Base-by-base conservation (phyloP, 1,139 yeast species). In the Diutina mesorugosa region DNA sequence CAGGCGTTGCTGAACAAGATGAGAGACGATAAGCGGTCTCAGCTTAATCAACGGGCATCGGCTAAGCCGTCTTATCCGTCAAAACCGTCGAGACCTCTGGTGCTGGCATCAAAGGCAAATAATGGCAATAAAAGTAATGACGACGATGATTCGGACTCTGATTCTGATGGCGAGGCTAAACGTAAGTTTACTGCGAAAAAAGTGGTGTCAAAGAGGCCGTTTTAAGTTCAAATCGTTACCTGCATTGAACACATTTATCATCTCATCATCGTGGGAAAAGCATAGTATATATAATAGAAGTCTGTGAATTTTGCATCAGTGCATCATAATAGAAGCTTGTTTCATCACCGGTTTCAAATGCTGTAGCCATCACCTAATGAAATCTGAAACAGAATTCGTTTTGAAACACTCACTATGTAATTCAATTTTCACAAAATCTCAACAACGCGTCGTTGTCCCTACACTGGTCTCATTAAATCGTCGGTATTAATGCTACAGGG, bases 1-100 rank as follows among this genome's bases (percentile, higher is more conserved):
- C 62, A 68, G 29, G 77, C 83, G 1, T 69, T 80, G 59, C 66
- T 73, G 67, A 79, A 79, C 60, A 76, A 72, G 59, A 63, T 79
- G 66, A 67, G 83, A 58, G 69, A 71, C 55, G 66, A 61, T 12
- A 63, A 6, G 10, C 35, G 51, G 10, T 12, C 18, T 4, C 35
- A n/a, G n/a, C 18, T 18, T 8, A 29, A 9, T 3, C 28, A 14
- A 9, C n/a, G 41, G 9, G 41, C 14, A 21, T 21, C 26, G 41
- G 41, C 41, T 12, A 35, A 35, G 14, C 41, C 41, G 26, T 3
- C 26, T 21, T 21, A 21, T 21, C 3, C 26, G 26, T 21, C 26
- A 21, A 21, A 21, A 21, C 26, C 26, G 4, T 21, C 26, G 26
- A 21, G 26, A 21, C 26, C 26, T 21, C 26, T 21, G 41, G 41